Conservation (phyloP, 805 yeast species). For the Saccharomycopsis capsularis region DNA sequence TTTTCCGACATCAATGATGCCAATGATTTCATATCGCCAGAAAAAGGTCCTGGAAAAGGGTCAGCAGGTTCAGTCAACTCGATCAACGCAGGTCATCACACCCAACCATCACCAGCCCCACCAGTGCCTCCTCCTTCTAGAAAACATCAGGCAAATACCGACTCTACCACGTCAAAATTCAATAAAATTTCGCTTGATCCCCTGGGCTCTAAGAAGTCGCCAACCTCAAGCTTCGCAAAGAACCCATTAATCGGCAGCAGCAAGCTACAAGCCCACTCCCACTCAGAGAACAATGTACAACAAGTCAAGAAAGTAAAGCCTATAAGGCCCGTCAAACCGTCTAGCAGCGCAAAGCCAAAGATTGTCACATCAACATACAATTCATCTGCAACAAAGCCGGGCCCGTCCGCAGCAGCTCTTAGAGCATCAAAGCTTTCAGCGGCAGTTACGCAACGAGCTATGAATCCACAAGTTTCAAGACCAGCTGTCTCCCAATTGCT, state of each 20-base stretch:
- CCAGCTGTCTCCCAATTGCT: not conserved
- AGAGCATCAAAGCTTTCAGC: conserved; percentile 14
- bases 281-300: not conserved
- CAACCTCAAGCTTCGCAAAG: not conserved
- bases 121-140: not conserved
- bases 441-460: not conserved
- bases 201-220: not conserved
- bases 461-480: not conserved
- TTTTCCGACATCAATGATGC: conserved; percentile 10
- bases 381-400: not conserved
- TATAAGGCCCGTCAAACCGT: not conserved
- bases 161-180: not conserved
- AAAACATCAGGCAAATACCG: not conserved
- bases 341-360: too few relatives aligned
- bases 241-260: too few relatives aligned
- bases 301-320: not conserved
- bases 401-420: conserved; percentile 7
- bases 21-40: not conserved
- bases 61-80: not conserved
- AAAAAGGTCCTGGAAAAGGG: not conserved
- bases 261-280: too few relatives aligned
- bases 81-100: too few relatives aligned
- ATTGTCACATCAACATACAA: not conserved
- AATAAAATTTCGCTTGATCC: not conserved
- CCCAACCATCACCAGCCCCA: not conserved